Percentiles rank a stretch among this genome's conserved stretches.
Evolutionary conservation across 1,139 yeast genomes (phyloP).

Genomic region (Suhomyces wounanorum): DNA sequence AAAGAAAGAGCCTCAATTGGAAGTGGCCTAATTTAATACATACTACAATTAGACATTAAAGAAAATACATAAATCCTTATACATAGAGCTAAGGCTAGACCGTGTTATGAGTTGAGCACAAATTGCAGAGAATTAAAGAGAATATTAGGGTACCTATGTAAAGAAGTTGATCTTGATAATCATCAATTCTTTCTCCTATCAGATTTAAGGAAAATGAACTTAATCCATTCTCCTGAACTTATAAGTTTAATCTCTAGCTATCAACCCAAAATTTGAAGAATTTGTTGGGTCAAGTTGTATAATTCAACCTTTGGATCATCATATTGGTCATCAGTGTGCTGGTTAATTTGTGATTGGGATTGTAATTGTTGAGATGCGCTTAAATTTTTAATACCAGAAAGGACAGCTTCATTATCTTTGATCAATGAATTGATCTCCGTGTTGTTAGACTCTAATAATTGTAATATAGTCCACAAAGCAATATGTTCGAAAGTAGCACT

Average conservation of each 20-base stretch:
- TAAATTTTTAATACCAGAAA: constrained; percentile 57
- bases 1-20: neutral
- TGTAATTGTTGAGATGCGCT: constrained; percentile 42
- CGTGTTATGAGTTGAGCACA: constrained; percentile 6
- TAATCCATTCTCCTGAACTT: neutral
- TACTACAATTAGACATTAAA: constrained; percentile 7
- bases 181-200: constrained; percentile 4
- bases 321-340: constrained; percentile 36
- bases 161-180: neutral
- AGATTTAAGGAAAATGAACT: neutral
- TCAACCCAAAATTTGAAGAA: constrained; percentile 54
- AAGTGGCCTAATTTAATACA: neutral
- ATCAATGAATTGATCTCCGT: constrained; percentile 64
- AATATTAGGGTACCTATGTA: constrained; percentile 7
- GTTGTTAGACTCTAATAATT: constrained; percentile 86
- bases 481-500: constrained; percentile 98
- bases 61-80: constrained; percentile 10
- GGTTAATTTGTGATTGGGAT: constrained; percentile 29
- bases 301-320: constrained; percentile 73
- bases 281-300: constrained; percentile 78
- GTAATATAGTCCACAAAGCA: constrained; percentile 96
- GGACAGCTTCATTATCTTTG: constrained; percentile 59
- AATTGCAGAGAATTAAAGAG: constrained; percentile 13
- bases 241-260: neutral
- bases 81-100: constrained; percentile 10